phyloP scores from a whole-genome alignment of 306 rosid species.

The Begonia loranthoides region DNA sequence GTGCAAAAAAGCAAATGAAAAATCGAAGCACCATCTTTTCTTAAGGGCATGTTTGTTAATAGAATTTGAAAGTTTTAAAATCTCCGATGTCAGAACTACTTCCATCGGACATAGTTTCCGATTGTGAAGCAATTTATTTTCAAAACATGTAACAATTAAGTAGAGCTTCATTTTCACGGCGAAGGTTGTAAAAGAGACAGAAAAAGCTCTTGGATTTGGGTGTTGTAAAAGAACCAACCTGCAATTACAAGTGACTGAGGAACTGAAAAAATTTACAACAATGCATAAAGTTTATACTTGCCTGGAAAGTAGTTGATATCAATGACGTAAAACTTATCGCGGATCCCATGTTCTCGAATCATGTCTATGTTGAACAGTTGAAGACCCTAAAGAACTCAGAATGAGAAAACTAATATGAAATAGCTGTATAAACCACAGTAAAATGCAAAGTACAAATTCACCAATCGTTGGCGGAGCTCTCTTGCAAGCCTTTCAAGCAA shows the following conservation, averaged over 20 bases:
- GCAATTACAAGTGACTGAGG: background rate
- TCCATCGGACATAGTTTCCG: too few species aligned
- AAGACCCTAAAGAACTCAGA: slow-evolving; percentile 37
- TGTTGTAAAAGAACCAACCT: background rate
- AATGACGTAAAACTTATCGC: slow-evolving; percentile 65
- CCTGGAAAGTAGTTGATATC: slow-evolving; percentile 97
- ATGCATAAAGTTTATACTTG: slow-evolving; percentile 11
- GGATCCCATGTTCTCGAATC: slow-evolving; percentile 61
- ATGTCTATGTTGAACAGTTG: slow-evolving; percentile 85
- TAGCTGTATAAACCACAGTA: slow-evolving; percentile 1
- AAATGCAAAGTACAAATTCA: slow-evolving; percentile 14
- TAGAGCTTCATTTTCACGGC: too few species aligned
- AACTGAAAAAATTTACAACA: background rate
- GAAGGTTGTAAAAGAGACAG: too few species aligned
- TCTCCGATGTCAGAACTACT: too few species aligned
- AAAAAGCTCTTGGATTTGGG: background rate
- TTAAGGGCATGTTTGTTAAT: too few species aligned
- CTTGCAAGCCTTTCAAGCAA: slow-evolving; percentile 76
- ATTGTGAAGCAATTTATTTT: too few species aligned
- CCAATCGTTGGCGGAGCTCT: slow-evolving; percentile 72
- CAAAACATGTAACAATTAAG: too few species aligned
- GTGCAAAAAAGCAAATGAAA: too few species aligned
- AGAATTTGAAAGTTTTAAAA: too few species aligned
- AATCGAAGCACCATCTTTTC: too few species aligned
- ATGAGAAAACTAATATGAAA: background rate